Base-by-base conservation (phyloP, 140 eudicot genomes). In the Bidens hawaiensis region DNA sequence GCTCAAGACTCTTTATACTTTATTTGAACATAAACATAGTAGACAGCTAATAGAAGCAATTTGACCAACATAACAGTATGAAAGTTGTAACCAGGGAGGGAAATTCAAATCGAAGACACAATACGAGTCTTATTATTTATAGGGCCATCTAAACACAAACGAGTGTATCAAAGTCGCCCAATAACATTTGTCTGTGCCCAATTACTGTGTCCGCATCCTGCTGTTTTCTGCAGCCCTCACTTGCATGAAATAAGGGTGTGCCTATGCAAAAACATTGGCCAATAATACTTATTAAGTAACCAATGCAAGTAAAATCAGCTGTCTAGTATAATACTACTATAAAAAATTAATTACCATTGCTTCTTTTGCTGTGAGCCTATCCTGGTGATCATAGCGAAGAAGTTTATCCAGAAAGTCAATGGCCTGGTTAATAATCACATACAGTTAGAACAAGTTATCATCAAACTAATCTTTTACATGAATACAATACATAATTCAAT, bases 351-450 rank as follows among this genome's bases (percentile, higher is more conserved):
- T 59, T 81, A 84, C 97, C 97, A 90, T 90, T 34, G 97, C 97
- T 77, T 90, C 97, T 87, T 68, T 84, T 56, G 97, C 96, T 36
- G 97, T 90, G 60, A 87, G 81, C 78, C 97, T 83, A 38, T 86
- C 90, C 71, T 86, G 97, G 70, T 90, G 97, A 62, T 90, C 95
- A 72, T 90, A 90, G 23, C 96, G 90, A 53, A 90, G 95, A 68
- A 90, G 95, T 78, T 87, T 83, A 73, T 86, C 97, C 40, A 90
- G 96, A 68, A 86, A 87, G 75, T 86, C 97, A 72, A 87, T 79
- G 51, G 96, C 95, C 94, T 90, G 85, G 41, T 46, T 86, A 82
- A 49, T 52, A 47, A 33, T 16, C 64, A 47, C 45, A 68, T 17
- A 25, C 41, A 33, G 18, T 55, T 6, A 13, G 10, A 19, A 77